Conservation (phyloP, 1,139 yeast genomes). For the Blastobotrys niveus region DNA sequence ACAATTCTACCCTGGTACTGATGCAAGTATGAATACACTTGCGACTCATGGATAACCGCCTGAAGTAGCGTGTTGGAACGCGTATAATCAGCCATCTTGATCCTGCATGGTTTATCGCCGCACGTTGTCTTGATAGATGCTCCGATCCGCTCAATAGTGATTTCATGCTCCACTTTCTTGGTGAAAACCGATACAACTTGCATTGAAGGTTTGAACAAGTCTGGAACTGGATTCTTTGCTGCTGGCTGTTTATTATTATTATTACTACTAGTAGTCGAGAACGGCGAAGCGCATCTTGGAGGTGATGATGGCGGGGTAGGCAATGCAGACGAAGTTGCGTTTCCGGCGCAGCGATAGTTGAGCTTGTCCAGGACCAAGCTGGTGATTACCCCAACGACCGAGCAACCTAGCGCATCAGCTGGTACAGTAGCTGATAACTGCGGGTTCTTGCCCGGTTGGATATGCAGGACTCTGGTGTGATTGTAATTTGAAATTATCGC, state of each 20-base stretch:
- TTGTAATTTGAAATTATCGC: constrained; percentile 5
- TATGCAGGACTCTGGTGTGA: constrained; percentile 1
- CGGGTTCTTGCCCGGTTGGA: background rate
- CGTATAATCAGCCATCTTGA: constrained; percentile 6
- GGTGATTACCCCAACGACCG: constrained; percentile 5
- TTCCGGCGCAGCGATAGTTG: no score
- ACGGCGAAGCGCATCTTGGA: no score
- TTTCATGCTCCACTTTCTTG: background rate
- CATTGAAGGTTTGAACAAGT: background rate
- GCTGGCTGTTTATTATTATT: no score
- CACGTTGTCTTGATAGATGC: background rate
- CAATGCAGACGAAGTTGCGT: no score
- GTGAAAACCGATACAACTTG: constrained; percentile 1
- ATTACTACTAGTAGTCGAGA: no score
- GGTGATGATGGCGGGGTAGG: no score
- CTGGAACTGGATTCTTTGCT: no score
- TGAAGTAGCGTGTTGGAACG: constrained; percentile 3
- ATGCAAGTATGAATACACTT: constrained; percentile 1
- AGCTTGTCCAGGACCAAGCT: constrained; percentile 1
- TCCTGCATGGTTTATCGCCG: background rate
- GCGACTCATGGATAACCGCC: constrained; percentile 2
- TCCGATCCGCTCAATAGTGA: background rate
- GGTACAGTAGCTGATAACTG: background rate
- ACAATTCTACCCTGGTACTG: constrained; percentile 2
- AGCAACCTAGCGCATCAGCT: constrained; percentile 1